Base-by-base conservation (phyloP, 495 filamentous ascomycete species). In the Neurospora sp. region DNA sequence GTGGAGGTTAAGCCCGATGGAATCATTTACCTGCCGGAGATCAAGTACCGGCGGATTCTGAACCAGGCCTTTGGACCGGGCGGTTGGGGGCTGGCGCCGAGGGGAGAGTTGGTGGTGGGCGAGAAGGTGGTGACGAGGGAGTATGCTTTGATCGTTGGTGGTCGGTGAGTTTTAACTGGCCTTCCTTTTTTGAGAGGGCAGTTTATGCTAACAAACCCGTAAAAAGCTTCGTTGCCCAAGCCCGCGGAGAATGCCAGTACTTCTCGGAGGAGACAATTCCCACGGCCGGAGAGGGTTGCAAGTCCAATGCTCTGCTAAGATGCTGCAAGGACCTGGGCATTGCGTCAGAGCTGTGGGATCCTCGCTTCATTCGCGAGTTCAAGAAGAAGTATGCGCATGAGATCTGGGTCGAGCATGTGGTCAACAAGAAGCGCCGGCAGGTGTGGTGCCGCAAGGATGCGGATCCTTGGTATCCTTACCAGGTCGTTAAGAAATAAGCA, bases 281-380 rank as follows among this genome's bases (percentile, higher is more conserved):
- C n/a, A 98, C 94, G 2, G 96, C 96, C 0, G 94, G 94, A 40
- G 96, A 99, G 81, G 96, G 96, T 22, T 97, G 94, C 85, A 96
- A 97, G 81, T 97, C 94, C 20, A 99, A 98, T 81, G 96, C 96
- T 22, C 86, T 99, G 71, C 93, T 97, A 86, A 91, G 96, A 35
- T 97, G 94, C 84, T 98, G 96, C 84, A 99, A 99, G 83, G 96
- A 99, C 81, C 87, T 99, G 31, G 96, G 96, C 14, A 91, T 99
- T 71, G 96, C 94, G 3, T 94, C 91, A 76, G 96, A 99, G 82
- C 85, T 99, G 48, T 99, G 96, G 96, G 96, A 99, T 84, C 96
- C 96, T 69, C 86, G 94, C 66, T 99, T 90, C 84, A 96, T 98
- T 73, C 87, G 91, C 76, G 81, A 90, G 77, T 86, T 92, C 80